Evolutionary conservation across 129 eudicot species (phyloP).

Genomic region (Artemisia tridentata): DNA sequence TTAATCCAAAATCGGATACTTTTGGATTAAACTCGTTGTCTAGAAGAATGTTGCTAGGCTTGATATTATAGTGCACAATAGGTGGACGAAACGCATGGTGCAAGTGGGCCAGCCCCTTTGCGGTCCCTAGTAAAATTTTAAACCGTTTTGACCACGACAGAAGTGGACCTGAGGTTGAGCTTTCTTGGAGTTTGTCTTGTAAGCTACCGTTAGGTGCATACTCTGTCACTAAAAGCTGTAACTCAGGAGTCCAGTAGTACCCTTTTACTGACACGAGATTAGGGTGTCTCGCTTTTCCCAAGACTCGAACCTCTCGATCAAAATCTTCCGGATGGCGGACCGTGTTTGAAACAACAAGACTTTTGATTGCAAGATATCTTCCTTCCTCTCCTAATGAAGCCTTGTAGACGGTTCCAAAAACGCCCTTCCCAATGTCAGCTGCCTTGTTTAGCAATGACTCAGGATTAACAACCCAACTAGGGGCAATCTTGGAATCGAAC

Average conservation of each 20-base stretch:
- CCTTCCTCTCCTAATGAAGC: constrained; percentile 69
- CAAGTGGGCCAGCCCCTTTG: constrained; percentile 85
- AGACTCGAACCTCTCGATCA: constrained; percentile 66
- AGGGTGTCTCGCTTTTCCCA: constrained; percentile 84
- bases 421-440: constrained; percentile 81
- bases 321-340: constrained; percentile 75
- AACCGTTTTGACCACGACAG: constrained; percentile 76
- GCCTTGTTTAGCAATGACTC: constrained; percentile 68
- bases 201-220: constrained; percentile 69
- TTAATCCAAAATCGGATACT: constrained; percentile 80
- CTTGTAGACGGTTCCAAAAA: constrained; percentile 75
- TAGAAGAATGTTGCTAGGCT: constrained; percentile 78
- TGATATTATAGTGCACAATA: constrained; percentile 76
- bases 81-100: constrained; percentile 91
- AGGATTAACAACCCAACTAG: constrained; percentile 55
- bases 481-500: constrained; percentile 60
- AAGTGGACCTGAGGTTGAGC: constrained; percentile 45
- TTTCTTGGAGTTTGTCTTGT: constrained; percentile 60
- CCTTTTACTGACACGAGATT: constrained; percentile 74
- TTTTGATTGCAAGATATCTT: constrained; percentile 65
- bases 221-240: constrained; percentile 78
- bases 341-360: constrained; percentile 59
- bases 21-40: constrained; percentile 65
- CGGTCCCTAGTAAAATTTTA: constrained; percentile 73
- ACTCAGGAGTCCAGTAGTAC: constrained; percentile 89